Evolutionary conservation across 192 early-diverging fungal species (phyloP), one percentile per base, ranked within the genome.

Genomic region (Gonapodya prolifera): DNA sequence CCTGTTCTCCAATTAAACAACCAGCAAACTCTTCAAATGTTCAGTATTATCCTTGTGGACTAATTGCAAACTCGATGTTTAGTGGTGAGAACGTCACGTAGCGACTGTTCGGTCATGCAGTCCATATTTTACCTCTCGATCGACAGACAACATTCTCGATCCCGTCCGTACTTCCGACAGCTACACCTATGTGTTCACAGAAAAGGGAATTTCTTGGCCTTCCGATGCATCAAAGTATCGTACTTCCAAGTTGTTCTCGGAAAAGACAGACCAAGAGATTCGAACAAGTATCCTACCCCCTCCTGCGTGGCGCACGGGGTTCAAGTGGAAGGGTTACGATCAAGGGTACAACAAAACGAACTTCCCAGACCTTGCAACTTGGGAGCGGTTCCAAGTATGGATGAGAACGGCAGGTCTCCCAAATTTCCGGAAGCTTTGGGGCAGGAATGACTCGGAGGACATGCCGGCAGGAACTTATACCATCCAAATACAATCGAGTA

Each of bases 51-150:
- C 98, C 98, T 31, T 99, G 98, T 80, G 98, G 98, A 0, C 87
- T 98, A 73, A 97, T 99, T 84, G 98, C 97, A 28, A 98, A 98
- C 82, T 98, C 97, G 0, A 84, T 96, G 75, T 99, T 99, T 82
- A 96, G 96, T 83, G 94, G 94, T 94, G 85, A 75, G 70, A n/a
- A 17, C 28, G 16, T 45, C 16, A 13, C 34, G 18, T 17, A 35
- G 23, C 69, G 33, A 31, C 30, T 31, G 33, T 1, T 70, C 1
- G 45, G 29, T 0, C 35, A 35, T 81, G 81, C 34, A 31, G 31
- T 1, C 29, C n/a, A 33, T 35, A 28, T 31, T 69, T 30, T 30
- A 70, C 76, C 16, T 13, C 8, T 16, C 16, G 31, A 73, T 32
- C 28, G 18, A 73, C 16, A 73, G 34, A 34, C 70, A 33, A 30